Evolutionary conservation across 371 early-diverging fungal species (phyloP).

Genomic region (Apophysomyces trapeziformis): DNA sequence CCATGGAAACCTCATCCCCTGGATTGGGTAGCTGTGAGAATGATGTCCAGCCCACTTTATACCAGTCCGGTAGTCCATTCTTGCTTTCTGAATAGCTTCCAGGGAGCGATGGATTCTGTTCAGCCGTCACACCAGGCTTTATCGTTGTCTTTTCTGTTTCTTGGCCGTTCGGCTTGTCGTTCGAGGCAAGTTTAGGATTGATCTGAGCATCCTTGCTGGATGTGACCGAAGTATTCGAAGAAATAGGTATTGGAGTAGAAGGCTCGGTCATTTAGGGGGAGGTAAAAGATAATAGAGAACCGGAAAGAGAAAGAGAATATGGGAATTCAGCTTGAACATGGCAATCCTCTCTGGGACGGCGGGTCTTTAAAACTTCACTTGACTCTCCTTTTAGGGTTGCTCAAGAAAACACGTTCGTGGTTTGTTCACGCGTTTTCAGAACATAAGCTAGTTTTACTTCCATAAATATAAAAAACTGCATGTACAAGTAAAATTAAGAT

Average conservation of each 20-base stretch:
- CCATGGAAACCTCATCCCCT: conserved; percentile 41
- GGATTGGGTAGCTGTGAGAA: conserved; percentile 51
- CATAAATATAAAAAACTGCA: neutral
- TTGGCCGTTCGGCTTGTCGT: neutral
- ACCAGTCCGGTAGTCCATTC: conserved; percentile 27
- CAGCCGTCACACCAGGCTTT: neutral
- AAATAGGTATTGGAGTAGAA: neutral
- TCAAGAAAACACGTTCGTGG: neutral
- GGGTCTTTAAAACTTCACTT: too few relatives aligned
- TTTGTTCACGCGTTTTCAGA: neutral
- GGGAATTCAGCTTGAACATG: neutral
- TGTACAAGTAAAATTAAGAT: neutral
- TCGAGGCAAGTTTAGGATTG: neutral
- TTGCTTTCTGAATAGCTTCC: conserved; percentile 17
- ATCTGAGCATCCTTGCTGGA: neutral
- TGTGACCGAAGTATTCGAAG: neutral
- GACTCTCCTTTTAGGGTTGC: too few relatives aligned
- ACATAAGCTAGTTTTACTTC: neutral
- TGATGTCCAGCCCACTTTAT: conserved; percentile 46
- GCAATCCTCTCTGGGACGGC: too few relatives aligned
- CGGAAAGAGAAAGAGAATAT: conserved; percentile 4
- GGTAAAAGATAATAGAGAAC: neutral
- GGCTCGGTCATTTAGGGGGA: conserved; percentile 5
- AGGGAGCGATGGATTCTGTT: conserved; percentile 2
- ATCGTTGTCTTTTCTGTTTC: neutral